phyloP scores from a whole-genome alignment of 148 eudicot genomes.

The Salicornia ramosissima region DNA sequence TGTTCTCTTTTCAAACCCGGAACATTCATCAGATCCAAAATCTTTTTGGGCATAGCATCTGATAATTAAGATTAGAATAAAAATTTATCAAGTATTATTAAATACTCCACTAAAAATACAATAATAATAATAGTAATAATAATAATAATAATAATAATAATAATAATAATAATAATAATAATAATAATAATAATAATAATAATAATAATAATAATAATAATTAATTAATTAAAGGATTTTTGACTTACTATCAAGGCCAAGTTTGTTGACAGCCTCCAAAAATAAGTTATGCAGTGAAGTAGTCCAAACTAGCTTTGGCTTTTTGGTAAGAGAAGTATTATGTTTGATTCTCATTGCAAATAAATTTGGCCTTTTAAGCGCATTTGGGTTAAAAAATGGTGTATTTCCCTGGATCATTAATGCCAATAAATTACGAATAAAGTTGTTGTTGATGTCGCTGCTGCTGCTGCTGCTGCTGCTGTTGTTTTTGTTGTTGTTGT shows the following conservation, averaged over 20 bases:
- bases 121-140: neutral
- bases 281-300: conserved; percentile 47
- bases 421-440: neutral
- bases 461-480: neutral
- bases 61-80: neutral
- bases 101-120: neutral
- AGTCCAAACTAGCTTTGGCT: conserved; percentile 47
- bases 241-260: conserved; percentile 52
- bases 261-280: conserved; percentile 42
- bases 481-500: neutral
- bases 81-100: neutral
- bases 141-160: neutral
- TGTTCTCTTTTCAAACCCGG: conserved; percentile 54
- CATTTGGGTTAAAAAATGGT: neutral
- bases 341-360: neutral
- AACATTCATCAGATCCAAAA: conserved; percentile 48
- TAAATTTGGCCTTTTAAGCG: conserved; percentile 14
- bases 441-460: neutral
- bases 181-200: neutral
- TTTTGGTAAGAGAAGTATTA: conserved; percentile 18
- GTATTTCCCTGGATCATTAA: neutral
- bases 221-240: neutral
- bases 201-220: neutral
- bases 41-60: conserved; percentile 59
- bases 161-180: neutral